Evolutionary conservation across 257 asterid species (phyloP).

Genomic region (Jasminum sambac): DNA sequence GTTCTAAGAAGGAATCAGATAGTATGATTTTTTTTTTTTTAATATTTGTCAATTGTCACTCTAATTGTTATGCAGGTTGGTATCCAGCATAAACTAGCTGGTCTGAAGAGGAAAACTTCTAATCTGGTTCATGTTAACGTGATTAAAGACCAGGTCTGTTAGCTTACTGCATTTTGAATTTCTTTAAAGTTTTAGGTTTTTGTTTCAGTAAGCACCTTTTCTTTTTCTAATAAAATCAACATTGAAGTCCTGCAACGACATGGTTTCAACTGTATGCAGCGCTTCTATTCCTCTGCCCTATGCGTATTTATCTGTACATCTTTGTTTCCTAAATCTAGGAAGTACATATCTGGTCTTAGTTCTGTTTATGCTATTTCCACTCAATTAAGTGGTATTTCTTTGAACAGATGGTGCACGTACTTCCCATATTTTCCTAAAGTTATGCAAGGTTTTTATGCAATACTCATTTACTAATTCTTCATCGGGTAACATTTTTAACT

Average conservation of each 20-base stretch:
- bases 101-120: conserved; percentile 59
- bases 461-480: background rate
- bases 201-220: background rate
- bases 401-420: background rate
- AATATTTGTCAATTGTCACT: background rate
- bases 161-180: conserved; percentile 8
- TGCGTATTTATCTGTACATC: background rate
- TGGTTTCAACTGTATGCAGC: background rate
- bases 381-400: conserved; percentile 6
- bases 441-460: conserved; percentile 9
- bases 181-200: background rate
- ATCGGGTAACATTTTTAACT: background rate
- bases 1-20: background rate
- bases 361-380: background rate
- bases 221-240: background rate
- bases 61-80: conserved; percentile 65
- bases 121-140: conserved; percentile 67
- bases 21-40: background rate
- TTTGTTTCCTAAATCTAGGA: background rate
- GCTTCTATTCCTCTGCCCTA: background rate
- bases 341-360: conserved; percentile 12
- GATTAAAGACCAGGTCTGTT: conserved; percentile 61
- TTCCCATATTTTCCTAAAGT: conserved; percentile 1
- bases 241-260: background rate
- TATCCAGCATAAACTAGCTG: conserved; percentile 58